phyloP scores from a whole-genome alignment of 306 rosid genomes.

The Urtica urens region DNA sequence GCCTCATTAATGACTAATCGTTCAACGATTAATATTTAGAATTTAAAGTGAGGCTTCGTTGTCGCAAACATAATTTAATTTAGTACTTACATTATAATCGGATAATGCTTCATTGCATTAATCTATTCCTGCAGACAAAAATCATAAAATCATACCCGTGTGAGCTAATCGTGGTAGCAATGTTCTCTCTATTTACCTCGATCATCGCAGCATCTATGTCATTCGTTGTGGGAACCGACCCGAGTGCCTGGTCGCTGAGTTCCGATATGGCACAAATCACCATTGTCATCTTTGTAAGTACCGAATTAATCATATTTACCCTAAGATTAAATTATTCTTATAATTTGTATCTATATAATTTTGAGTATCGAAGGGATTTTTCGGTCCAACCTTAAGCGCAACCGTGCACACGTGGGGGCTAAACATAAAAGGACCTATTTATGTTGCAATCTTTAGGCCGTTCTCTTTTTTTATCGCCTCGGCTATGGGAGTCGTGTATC shows the following conservation, averaged over 20 bases:
- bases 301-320: background rate
- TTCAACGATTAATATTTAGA: no score
- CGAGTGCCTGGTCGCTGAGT: constrained; percentile 33
- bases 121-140: constrained; percentile 25
- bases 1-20: no score
- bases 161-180: constrained; percentile 41
- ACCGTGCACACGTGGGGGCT: constrained; percentile 48
- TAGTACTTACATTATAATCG: no score
- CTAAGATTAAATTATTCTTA: background rate
- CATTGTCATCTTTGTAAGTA: constrained; percentile 35
- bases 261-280: constrained; percentile 30
- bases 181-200: constrained; percentile 36
- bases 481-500: constrained; percentile 29
- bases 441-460: constrained; percentile 41
- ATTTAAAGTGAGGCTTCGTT: no score
- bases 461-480: constrained; percentile 51
- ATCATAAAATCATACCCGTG: constrained; percentile 32
- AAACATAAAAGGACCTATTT: constrained; percentile 49
- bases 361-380: constrained; percentile 14
- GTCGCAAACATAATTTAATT: no score
- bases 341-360: background rate
- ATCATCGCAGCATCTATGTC: constrained; percentile 34
- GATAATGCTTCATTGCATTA: no score
- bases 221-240: constrained; percentile 32
- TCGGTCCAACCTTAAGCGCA: constrained; percentile 16